Evolutionary conservation across 257 asterid species (phyloP), one percentile per base, ranked within the genome.

Genomic region (Solanum pimpinellifolium): DNA sequence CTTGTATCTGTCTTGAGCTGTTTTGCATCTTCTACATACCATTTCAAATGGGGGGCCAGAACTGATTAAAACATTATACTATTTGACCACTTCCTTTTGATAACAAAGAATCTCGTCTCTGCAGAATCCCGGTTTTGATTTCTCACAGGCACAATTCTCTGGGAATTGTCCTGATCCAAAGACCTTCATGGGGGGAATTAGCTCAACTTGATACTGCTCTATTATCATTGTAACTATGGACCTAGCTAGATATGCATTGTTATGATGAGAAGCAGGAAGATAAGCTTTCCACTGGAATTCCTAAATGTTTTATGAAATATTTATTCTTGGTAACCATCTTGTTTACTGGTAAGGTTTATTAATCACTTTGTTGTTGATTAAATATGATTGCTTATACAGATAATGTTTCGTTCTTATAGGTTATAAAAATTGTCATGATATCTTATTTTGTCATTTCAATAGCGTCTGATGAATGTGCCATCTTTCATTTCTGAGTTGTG

Each of bases 121-220:
- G 91, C 96, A 95, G 98, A 95, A 95, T 91, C 98, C 98, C 9
- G 98, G 98, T 44, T 95, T 95, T 41, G 97, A 95, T 85, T 95
- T 95, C 92, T 94, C 98, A n/a, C 97, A 95, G 89, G 98, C 98
- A 20, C 98, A 95, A 83, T 95, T 95, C 92, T 89, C 91, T 6
- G 98, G 98, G 39, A 91, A 82, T 82, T 95, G 98, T 94, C 97
- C 97, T 44, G 98, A 95, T 89, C 97, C 98, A 1, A 92, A 88
- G 92, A 94, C 95, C 87, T 95, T 94, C 93, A 95, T 95, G 98
- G 98, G 97, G 31, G 97, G 98, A 52, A 90, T 95, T 74, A 88
- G 86, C 77, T 93, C 94, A 46, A 90, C 68, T 76, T 94, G 91
- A 93, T 47, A 49, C 4, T 8, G 27, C 11, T 29, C 18, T 29